Evolutionary conservation across 73 alveolate genomes (phyloP).

Genomic region (Paramecium biaurelia): DNA sequence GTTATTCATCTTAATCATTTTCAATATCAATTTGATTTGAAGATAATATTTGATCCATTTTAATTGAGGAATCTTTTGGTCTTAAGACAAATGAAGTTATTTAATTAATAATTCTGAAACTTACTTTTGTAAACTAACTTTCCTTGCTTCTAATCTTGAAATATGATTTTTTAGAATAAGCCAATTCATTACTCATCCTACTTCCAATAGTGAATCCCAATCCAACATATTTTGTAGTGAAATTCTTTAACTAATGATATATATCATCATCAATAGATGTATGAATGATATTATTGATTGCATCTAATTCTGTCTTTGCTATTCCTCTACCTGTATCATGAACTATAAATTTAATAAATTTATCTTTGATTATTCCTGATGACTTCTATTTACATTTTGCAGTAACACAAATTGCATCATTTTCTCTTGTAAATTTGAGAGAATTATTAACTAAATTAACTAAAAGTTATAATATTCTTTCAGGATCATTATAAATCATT

Average conservation of each 20-base stretch:
- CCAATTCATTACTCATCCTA: constrained; percentile 6
- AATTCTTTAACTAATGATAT: not conserved
- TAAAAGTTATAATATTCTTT: constrained; percentile 42
- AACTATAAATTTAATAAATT: constrained; percentile 35
- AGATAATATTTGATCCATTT: not conserved
- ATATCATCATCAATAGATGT: not conserved
- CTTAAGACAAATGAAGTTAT: not conserved
- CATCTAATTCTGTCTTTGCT: not conserved
- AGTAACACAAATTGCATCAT: constrained; percentile 17
- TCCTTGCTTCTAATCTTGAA: constrained; percentile 22
- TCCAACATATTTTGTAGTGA: constrained; percentile 34
- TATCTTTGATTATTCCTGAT: not conserved
- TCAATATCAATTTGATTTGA: not conserved
- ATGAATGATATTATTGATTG: not conserved
- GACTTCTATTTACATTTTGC: not conserved
- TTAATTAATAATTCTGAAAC: not conserved
- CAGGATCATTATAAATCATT: not conserved
- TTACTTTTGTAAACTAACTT: not conserved
- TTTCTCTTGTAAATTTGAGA: constrained; percentile 56
- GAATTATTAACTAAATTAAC: constrained; percentile 59
- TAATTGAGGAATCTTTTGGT: not conserved
- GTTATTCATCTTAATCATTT: not conserved
- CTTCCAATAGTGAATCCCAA: constrained; percentile 37
- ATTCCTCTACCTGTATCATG: constrained; percentile 60
- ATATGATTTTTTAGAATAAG: not conserved